A percentile compares a stretch with the other conserved stretches of the same genome.
phyloP scores from a whole-genome alignment of 2,329 filamentous ascomycete species.

The Arachnomyces sp. region DNA sequence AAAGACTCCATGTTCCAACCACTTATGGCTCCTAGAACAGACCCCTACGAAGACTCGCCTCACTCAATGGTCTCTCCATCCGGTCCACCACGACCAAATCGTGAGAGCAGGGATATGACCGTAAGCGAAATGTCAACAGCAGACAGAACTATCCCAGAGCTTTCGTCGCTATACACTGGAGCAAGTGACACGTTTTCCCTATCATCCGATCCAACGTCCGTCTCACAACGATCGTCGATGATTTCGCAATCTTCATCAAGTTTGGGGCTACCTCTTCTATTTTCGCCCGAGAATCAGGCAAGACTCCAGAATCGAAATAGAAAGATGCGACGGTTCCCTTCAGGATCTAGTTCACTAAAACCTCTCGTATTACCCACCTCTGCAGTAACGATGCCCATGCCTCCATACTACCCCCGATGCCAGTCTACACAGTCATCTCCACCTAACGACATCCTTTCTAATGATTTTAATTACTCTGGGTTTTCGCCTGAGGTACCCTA shows the following conservation, averaged over 20 bases:
- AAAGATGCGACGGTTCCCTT: conserved; percentile 27
- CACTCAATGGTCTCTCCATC: too few relatives aligned
- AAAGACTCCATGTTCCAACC: too few relatives aligned
- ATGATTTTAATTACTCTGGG: too few relatives aligned
- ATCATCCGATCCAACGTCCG: conserved; percentile 7
- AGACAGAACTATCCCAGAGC: conserved; percentile 9
- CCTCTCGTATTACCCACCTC: conserved; percentile 24
- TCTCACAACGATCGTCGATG: conserved; percentile 20
- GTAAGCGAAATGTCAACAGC: not conserved
- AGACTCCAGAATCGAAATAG: conserved; percentile 17
- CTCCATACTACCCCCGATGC: not conserved
- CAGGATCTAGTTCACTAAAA: conserved; percentile 27
- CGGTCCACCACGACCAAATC: too few relatives aligned
- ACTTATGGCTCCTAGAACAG: too few relatives aligned
- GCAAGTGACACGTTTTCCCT: conserved; percentile 15
- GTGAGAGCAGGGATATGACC: too few relatives aligned
- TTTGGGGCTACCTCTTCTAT: conserved; percentile 17
- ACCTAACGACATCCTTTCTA: too few relatives aligned
- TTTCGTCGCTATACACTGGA: conserved; percentile 17
- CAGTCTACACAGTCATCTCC: not conserved
- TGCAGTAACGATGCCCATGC: not conserved
- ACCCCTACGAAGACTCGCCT: too few relatives aligned
- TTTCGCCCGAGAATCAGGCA: conserved; percentile 16
- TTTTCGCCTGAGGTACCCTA: not conserved
- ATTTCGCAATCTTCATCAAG: conserved; percentile 17